phyloP scores from a whole-genome alignment of 2,329 filamentous ascomycete genomes.

The Hymenoscyphus fraxineus region DNA sequence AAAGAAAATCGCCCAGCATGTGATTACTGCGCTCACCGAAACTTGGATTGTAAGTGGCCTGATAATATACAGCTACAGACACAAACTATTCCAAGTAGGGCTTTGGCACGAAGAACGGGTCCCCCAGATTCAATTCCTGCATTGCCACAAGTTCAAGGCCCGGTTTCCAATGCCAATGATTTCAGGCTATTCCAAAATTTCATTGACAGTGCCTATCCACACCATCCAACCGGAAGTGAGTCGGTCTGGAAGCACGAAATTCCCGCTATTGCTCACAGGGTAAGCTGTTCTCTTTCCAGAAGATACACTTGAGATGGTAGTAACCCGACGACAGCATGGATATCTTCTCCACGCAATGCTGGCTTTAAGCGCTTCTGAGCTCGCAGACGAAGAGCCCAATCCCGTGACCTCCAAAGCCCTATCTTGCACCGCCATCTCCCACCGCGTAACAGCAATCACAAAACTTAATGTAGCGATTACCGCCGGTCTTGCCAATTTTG shows the following conservation, averaged over 20 bases:
- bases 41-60: slow-evolving; percentile 62
- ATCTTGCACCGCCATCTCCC: slow-evolving; percentile 52
- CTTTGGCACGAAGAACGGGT: slow-evolving; percentile 15
- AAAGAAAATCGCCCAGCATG: slow-evolving; percentile 62
- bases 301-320: neutral
- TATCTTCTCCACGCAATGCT: slow-evolving; percentile 69
- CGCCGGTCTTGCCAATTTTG: slow-evolving; percentile 40
- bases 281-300: slow-evolving; percentile 35
- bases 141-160: slow-evolving; percentile 33
- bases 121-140: neutral
- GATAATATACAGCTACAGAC: slow-evolving; percentile 42
- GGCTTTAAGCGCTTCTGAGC: slow-evolving; percentile 63
- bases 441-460: slow-evolving; percentile 62
- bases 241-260: slow-evolving; percentile 65
- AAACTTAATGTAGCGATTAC: slow-evolving; percentile 41
- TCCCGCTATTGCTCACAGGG: slow-evolving; percentile 62
- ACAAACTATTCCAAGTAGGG: slow-evolving; percentile 22
- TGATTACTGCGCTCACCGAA: slow-evolving; percentile 60
- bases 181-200: slow-evolving; percentile 70
- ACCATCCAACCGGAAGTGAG: slow-evolving; percentile 62
- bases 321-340: slow-evolving; percentile 47
- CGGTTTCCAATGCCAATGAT: slow-evolving; percentile 57
- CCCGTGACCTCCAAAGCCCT: slow-evolving; percentile 38
- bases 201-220: slow-evolving; percentile 56
- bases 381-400: slow-evolving; percentile 37